Evolutionary conservation across 1,139 yeast genomes (phyloP).

Genomic region (Waltiozyma sp.): DNA sequence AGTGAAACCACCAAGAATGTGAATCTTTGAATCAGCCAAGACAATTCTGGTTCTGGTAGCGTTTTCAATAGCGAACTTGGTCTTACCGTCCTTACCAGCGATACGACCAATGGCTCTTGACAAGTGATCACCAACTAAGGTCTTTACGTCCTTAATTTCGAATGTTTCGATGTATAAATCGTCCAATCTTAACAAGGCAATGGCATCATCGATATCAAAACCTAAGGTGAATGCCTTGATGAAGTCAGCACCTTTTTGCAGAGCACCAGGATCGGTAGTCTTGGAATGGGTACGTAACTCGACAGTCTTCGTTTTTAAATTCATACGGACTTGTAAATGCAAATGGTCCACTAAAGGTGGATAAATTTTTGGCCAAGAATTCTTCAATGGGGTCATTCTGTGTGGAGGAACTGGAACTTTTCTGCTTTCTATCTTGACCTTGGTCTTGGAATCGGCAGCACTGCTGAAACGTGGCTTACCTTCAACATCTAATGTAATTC

Average conservation of each 20-base stretch:
- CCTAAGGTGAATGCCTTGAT: constrained; percentile 91
- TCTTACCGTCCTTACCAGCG: constrained; percentile 98
- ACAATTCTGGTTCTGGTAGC: constrained; percentile 98
- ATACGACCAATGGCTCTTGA: constrained; percentile 98
- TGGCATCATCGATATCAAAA: constrained; percentile 93
- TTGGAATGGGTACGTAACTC: constrained; percentile 74
- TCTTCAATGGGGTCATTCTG: constrained; percentile 85
- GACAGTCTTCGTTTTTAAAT: constrained; percentile 71
- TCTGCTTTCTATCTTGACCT: constrained; percentile 74
- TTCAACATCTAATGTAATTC: constrained; percentile 68
- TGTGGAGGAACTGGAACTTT: constrained; percentile 94
- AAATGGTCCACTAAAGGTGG: constrained; percentile 93
- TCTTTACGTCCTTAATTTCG: constrained; percentile 93
- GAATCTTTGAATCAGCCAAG: constrained; percentile 91
- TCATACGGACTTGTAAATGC: constrained; percentile 93
- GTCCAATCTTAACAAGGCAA: constrained; percentile 85
- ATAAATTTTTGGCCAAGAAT: constrained; percentile 85
- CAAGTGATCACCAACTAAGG: constrained; percentile 89
- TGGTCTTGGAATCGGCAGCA: constrained; percentile 53
- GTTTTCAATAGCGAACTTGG: constrained; percentile 95
- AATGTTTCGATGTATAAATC: constrained; percentile 95
- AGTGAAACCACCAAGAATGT: constrained; percentile 91
- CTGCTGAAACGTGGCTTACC: constrained; percentile 87
- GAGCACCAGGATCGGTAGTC: constrained; percentile 86
- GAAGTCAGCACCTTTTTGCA: constrained; percentile 96